Evolutionary conservation across 2,329 filamentous ascomycete species (phyloP), one percentile per base, ranked within the genome.

Genomic region (Myriosclerotinia scirpicola): DNA sequence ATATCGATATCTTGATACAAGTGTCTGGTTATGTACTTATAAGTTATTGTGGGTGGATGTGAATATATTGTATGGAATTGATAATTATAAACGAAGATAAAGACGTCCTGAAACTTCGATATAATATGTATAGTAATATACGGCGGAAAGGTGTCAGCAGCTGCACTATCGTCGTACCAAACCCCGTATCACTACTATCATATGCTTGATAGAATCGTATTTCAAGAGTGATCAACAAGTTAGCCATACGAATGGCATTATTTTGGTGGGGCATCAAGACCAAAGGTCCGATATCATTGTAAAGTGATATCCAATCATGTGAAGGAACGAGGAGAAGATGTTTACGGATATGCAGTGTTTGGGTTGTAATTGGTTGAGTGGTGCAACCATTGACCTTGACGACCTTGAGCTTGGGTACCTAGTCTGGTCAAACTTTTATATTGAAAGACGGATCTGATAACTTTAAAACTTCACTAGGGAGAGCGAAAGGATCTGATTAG

Each of bases 401-500:
- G n/a, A n/a, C n/a, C n/a, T n/a, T n/a, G n/a, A n/a, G n/a, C n/a
- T n/a, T n/a, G n/a, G n/a, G n/a, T n/a, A n/a, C n/a, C n/a, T 46
- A 46, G 17, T 34, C 42, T 7, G 15, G 38, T 17, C 15, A 42
- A 42, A 17, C 20, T 58, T 58, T 3, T 12, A 26, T 46, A 17
- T 46, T 22, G 14, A 52, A 15, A 15, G 8, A 40, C 46, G 54
- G 63, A 59, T 59, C 53, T 60, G 54, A 59, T 65, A 65, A 65
- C 63, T 56, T 65, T 59, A 50, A 65, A 48, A 36, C 34, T 12
- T 22, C 6, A 26, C 5, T 34, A 15, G 26, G 26, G 26, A 26
- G 26, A 26, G 26, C 26, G 26, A 22, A 26, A 40, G 8, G 8
- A 55, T 44, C 9, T 17, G 54, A 40, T 62, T 38, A 62, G 30